Evolutionary conservation across 2,329 filamentous ascomycete genomes (phyloP).

Genomic region (Colletotrichum lindemuthianum): DNA sequence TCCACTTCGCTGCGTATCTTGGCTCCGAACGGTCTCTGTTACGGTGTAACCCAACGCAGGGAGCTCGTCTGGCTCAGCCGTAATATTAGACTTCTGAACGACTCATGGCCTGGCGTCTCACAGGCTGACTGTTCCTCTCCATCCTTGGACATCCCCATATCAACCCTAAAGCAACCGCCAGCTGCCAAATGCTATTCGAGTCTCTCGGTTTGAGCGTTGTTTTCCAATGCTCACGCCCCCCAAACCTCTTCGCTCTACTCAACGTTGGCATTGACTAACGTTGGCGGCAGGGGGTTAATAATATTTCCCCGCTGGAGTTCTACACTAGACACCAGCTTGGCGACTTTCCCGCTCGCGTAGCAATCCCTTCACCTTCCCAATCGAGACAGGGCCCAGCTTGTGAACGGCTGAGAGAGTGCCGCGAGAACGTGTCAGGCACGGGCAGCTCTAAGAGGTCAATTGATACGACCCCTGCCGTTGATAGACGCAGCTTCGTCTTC

Average conservation of each 20-base stretch:
- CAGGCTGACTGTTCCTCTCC: background rate
- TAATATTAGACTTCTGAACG: background rate
- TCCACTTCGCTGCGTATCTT: background rate
- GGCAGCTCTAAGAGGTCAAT: constrained; percentile 36
- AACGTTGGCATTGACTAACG: too few species aligned
- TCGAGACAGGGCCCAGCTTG: constrained; percentile 13
- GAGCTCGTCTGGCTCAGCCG: constrained; percentile 7
- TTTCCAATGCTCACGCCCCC: background rate
- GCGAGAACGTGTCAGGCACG: constrained; percentile 37
- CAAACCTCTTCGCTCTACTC: too few species aligned
- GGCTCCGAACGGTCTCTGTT: background rate
- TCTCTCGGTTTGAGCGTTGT: constrained; percentile 5
- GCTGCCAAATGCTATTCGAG: constrained; percentile 3
- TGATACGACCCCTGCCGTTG: constrained; percentile 35
- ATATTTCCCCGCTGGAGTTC: constrained; percentile 16
- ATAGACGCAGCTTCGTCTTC: constrained; percentile 5
- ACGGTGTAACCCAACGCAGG: constrained; percentile 6
- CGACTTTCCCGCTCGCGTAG: constrained; percentile 24
- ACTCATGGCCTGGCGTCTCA: constrained; percentile 1
- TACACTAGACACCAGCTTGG: constrained; percentile 27
- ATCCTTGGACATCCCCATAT: too few species aligned
- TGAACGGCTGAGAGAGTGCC: constrained; percentile 11
- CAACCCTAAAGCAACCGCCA: background rate
- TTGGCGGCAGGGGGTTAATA: background rate
- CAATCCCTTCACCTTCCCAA: constrained; percentile 32